These are phyloP conservation scores for Jasminum sambac DNA, from an alignment of 257 asterid genomes.

Conservation along the genomic window DNA sequence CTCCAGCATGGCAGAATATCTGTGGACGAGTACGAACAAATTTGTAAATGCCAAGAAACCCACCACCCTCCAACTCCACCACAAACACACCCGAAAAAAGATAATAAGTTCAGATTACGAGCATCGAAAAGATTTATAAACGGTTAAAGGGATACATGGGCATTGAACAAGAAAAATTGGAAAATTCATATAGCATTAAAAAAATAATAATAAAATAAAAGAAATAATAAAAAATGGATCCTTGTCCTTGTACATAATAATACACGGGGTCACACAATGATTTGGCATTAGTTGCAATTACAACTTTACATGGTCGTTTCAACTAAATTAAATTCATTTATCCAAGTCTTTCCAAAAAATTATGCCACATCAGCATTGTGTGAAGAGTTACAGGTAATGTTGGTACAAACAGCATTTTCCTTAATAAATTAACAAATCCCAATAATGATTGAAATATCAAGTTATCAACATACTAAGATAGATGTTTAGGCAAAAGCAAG, in stretches of 20 bases:
- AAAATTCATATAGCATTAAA: not conserved
- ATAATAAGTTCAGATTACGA: not conserved
- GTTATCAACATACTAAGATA: not conserved
- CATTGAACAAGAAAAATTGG: not conserved
- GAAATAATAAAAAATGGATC: no score
- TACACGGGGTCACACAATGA: no score
- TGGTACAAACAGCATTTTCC: no score
- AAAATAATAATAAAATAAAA: not conserved
- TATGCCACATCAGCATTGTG: no score
- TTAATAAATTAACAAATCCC: not conserved
- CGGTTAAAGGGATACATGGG: not conserved
- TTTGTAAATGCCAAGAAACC: constrained; percentile 2
- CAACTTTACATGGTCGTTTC: no score
- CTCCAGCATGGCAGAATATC: constrained; percentile 52
- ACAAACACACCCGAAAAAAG: not conserved
- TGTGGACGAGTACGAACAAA: constrained; percentile 17
- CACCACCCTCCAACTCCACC: not conserved
- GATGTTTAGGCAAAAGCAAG: not conserved
- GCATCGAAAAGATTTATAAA: not conserved
- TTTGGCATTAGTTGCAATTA: no score
- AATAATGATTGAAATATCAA: not conserved
- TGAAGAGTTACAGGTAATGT: no score
- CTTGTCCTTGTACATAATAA: no score
- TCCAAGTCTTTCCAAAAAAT: no score
- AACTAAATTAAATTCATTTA: no score